Percentiles rank a stretch among this genome's conserved stretches.
Evolutionary conservation across 169 alveolate genomes (phyloP).

Genomic region (Cryptosporidium viatorum): DNA sequence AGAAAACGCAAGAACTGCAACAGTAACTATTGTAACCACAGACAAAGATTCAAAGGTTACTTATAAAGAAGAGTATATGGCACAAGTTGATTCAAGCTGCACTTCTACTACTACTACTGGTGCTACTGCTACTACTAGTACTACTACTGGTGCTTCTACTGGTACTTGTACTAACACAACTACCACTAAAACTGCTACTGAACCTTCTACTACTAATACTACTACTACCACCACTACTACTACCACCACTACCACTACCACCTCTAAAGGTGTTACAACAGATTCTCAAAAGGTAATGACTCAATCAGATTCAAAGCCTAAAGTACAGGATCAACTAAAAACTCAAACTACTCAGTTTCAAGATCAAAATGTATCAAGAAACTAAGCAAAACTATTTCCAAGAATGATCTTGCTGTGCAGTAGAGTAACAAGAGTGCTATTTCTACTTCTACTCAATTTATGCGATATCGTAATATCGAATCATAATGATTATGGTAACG

Average conservation of each 20-base stretch:
- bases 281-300: background rate
- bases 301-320: background rate
- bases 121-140: background rate
- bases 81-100: slow-evolving; percentile 14
- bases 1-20: background rate
- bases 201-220: background rate
- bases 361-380: slow-evolving; percentile 42
- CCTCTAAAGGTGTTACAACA: background rate
- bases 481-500: too few species aligned
- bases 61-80: background rate
- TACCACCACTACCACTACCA: background rate
- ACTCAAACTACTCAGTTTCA: slow-evolving; percentile 20
- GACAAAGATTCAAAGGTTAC: slow-evolving; percentile 30
- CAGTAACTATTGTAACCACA: background rate
- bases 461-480: too few species aligned
- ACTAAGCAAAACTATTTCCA: background rate
- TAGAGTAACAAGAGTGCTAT: background rate
- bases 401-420: background rate
- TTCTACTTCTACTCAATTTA: too few species aligned
- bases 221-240: background rate
- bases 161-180: background rate
- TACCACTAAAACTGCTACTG: background rate
- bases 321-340: background rate
- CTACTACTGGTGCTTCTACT: background rate
- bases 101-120: background rate